Evolutionary conservation across 1,284 basidiomycete genomes (phyloP).

Genomic region (Boletus calvinii): DNA sequence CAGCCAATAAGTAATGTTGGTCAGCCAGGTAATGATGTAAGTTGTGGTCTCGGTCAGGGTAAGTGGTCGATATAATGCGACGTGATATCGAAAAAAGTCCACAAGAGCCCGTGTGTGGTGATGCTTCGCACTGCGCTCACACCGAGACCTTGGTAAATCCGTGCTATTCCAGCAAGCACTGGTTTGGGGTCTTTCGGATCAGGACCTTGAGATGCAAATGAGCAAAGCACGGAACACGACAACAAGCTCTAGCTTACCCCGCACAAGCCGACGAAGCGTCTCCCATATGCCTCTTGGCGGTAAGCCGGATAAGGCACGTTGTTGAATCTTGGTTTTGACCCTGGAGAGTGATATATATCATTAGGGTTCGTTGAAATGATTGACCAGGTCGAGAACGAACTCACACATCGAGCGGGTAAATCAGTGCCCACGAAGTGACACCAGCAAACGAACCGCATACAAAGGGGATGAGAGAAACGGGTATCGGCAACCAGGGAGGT

Average conservation of each 20-base stretch:
- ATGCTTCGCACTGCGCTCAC: constrained; percentile 81
- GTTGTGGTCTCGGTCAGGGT: constrained; percentile 36
- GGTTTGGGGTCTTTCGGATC: constrained; percentile 73
- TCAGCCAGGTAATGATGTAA: constrained; percentile 11
- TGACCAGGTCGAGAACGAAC: constrained; percentile 25
- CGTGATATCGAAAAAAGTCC: constrained; percentile 80
- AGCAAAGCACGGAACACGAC: constrained; percentile 5
- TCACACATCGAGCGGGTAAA: constrained; percentile 82
- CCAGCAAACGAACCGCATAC: constrained; percentile 82
- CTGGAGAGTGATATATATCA: constrained; percentile 42
- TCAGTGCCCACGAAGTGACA: constrained; percentile 82
- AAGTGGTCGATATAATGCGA: constrained; percentile 73
- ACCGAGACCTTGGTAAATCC: constrained; percentile 84
- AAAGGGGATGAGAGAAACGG: constrained; percentile 76
- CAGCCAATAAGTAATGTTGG: constrained; percentile 17
- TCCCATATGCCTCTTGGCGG: constrained; percentile 64
- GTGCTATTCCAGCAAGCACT: constrained; percentile 63
- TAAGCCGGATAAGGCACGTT: constrained; percentile 80
- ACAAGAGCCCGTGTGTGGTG: constrained; percentile 79
- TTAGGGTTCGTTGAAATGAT: not conserved
- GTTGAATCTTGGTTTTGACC: constrained; percentile 92
- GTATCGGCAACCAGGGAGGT: constrained; percentile 78
- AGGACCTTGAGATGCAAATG: constrained; percentile 51
- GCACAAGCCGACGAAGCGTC: constrained; percentile 74
- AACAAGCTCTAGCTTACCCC: constrained; percentile 46